Conservation (phyloP, 2,329 filamentous ascomycete species). For the Aspergillus fischeri region DNA sequence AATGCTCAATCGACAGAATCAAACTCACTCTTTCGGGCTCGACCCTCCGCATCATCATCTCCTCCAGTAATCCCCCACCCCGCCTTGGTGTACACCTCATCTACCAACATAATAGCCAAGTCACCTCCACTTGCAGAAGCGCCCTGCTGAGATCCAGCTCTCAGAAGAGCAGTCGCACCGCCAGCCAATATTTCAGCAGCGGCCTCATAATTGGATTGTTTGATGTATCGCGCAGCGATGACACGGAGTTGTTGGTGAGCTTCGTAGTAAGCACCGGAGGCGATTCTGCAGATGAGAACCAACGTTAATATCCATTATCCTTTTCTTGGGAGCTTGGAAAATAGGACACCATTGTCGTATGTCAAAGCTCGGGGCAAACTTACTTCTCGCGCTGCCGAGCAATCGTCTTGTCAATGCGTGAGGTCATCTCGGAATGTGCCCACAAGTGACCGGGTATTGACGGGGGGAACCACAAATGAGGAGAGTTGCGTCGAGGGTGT, state of each 20-base stretch:
- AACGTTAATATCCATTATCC: conserved; percentile 11
- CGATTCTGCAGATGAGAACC: conserved; percentile 56
- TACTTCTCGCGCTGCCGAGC: conserved; percentile 74
- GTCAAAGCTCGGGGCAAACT: conserved; percentile 7
- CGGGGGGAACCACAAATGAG: neutral
- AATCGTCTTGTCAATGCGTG: conserved; percentile 64
- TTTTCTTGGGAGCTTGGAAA: neutral
- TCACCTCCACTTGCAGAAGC: conserved; percentile 92
- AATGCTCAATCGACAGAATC: neutral
- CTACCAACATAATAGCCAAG: conserved; percentile 75
- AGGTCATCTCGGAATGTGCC: conserved; percentile 33
- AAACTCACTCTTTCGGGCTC: conserved; percentile 56
- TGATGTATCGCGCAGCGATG: conserved; percentile 89
- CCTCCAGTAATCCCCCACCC: conserved; percentile 60
- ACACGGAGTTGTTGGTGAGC: conserved; percentile 97
- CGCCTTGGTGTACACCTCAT: conserved; percentile 88
- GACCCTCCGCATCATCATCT: conserved; percentile 55
- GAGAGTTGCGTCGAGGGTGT: neutral
- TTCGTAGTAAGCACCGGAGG: conserved; percentile 93
- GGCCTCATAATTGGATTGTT: conserved; percentile 75
- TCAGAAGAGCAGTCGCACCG: conserved; percentile 76
- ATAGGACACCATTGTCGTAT: neutral
- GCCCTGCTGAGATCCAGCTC: conserved; percentile 62
- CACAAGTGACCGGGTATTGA: conserved; percentile 1
- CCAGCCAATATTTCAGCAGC: conserved; percentile 83